phyloP scores from a whole-genome alignment of 1,284 basidiomycete species.

The Ganoderma lucidum region DNA sequence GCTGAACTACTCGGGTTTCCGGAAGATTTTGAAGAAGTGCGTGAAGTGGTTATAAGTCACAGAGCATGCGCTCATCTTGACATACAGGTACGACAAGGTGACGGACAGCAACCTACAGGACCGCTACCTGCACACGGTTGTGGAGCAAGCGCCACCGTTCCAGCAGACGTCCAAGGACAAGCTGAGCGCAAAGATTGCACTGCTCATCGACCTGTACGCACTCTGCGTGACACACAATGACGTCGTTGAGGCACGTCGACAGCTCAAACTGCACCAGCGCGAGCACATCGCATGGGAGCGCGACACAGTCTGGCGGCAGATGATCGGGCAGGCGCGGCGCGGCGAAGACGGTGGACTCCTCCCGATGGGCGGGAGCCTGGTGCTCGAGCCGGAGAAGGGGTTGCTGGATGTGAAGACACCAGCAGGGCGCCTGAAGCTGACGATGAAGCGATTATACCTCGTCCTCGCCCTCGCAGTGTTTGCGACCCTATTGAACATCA shows the following conservation, averaged over 20 bases:
- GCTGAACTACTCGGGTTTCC: constrained; percentile 93
- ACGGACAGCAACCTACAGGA: constrained; percentile 87
- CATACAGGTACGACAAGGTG: constrained; percentile 90
- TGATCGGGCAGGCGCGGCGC: constrained; percentile 91
- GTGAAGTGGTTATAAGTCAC: constrained; percentile 34
- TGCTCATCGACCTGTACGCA: constrained; percentile 82
- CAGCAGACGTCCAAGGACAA: constrained; percentile 67
- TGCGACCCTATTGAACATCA: constrained; percentile 64
- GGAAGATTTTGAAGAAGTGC: constrained; percentile 97
- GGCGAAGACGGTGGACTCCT: constrained; percentile 55
- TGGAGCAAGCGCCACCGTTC: constrained; percentile 81
- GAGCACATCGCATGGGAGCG: constrained; percentile 96
- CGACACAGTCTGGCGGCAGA: constrained; percentile 97
- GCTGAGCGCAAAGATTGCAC: constrained; percentile 68
- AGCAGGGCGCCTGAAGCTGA: constrained; percentile 70
- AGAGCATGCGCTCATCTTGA: constrained; percentile 20
- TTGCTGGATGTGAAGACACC: constrained; percentile 66
- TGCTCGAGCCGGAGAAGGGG: constrained; percentile 60
- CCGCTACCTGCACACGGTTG: constrained; percentile 78
- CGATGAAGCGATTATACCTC: constrained; percentile 67
- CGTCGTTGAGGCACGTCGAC: constrained; percentile 73
- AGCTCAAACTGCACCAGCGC: constrained; percentile 89
- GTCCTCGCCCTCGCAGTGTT: constrained; percentile 67
- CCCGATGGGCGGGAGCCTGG: constrained; percentile 57
- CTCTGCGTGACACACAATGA: constrained; percentile 89